Percentiles rank a stretch among this genome's conserved stretches.
phyloP scores from a whole-genome alignment of 2,329 filamentous ascomycete species.

The Sarocladium oryzae region DNA sequence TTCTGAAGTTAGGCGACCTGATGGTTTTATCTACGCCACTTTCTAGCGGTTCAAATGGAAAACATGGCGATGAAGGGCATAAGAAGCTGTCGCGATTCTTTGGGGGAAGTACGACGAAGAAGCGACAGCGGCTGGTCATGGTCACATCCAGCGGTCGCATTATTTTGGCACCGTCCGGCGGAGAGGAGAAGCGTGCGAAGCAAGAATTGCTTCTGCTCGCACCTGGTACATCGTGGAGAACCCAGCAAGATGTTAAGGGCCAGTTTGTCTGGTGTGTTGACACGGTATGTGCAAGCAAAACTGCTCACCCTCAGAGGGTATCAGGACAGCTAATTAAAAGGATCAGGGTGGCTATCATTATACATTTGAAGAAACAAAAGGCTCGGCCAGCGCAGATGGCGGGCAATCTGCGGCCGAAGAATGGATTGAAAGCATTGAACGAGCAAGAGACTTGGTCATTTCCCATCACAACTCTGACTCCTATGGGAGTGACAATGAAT shows the following conservation, averaged over 20 bases:
- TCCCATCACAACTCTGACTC: constrained; percentile 62
- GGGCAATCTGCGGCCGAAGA: constrained; percentile 71
- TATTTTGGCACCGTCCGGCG: constrained; percentile 82
- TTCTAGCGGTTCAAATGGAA: constrained; percentile 66
- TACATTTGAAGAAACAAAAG: constrained; percentile 89
- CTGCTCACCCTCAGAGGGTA: too few species aligned
- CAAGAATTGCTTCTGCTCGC: constrained; percentile 80
- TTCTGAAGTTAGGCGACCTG: constrained; percentile 87
- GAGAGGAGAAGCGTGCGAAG: constrained; percentile 93
- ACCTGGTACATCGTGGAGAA: constrained; percentile 71
- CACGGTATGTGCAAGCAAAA: constrained; percentile 61
- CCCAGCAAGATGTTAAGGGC: constrained; percentile 78
- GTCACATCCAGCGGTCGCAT: constrained; percentile 88
- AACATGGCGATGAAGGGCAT: constrained; percentile 64
- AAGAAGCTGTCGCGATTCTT: constrained; percentile 94
- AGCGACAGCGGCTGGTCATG: constrained; percentile 88
- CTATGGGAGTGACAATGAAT: constrained; percentile 61
- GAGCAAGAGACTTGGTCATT: constrained; percentile 76
- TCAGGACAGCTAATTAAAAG: constrained; percentile 15
- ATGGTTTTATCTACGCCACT: constrained; percentile 76
- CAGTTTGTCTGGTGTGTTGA: constrained; percentile 85
- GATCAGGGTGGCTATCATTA: constrained; percentile 80
- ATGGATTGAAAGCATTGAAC: constrained; percentile 85
- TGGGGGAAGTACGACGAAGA: constrained; percentile 83
- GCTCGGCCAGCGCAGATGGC: constrained; percentile 49